Evolutionary conservation across 441 rosid species (phyloP).

Genomic region (Populus hybrid): DNA sequence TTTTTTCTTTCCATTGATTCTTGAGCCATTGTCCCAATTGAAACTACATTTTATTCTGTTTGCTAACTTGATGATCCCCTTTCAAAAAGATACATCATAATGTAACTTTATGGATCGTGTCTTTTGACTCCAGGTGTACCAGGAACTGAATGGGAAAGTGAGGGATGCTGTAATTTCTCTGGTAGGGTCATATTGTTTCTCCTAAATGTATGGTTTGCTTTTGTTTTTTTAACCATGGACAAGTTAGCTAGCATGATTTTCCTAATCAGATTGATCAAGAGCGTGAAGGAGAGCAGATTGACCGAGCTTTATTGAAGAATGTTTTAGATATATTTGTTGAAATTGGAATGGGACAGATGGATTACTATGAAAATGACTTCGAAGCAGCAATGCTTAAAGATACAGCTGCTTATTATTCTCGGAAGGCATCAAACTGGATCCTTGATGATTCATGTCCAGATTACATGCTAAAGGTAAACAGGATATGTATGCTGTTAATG

Average conservation of each 20-base stretch:
- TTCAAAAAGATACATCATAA: background rate
- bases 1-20: background rate
- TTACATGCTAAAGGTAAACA: slow-evolving; percentile 69
- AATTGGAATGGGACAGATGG: slow-evolving; percentile 93
- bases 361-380: slow-evolving; percentile 71
- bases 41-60: background rate
- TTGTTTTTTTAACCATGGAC: background rate
- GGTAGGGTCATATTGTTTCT: slow-evolving; percentile 30
- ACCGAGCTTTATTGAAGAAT: slow-evolving; percentile 77
- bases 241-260: background rate
- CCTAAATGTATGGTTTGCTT: background rate
- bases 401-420: slow-evolving; percentile 77
- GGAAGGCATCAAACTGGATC: slow-evolving; percentile 93
- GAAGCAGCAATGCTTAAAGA: slow-evolving; percentile 77
- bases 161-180: slow-evolving; percentile 25
- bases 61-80: background rate
- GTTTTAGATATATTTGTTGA: slow-evolving; percentile 86
- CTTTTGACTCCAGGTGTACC: slow-evolving; percentile 58
- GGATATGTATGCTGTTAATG: background rate
- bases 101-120: slow-evolving; percentile 1
- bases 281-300: slow-evolving; percentile 95
- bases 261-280: slow-evolving; percentile 73
- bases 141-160: slow-evolving; percentile 58
- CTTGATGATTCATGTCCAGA: slow-evolving; percentile 87
- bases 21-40: background rate